phyloP scores from a whole-genome alignment of 2,329 filamentous ascomycete species.

The Cladobotryum mycophilum region DNA sequence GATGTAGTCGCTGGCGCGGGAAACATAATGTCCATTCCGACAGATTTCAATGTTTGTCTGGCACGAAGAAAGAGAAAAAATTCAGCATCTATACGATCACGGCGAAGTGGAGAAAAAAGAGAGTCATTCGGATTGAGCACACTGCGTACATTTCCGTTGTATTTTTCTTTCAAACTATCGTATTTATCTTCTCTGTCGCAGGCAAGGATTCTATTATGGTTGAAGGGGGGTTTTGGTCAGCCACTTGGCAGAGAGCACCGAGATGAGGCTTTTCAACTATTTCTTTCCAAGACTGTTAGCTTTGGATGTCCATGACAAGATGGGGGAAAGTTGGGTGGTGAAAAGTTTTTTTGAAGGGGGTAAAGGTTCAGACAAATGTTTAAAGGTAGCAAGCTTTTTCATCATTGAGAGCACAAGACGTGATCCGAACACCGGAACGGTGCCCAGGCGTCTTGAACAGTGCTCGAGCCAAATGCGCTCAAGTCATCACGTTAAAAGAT shows the following conservation, averaged over 20 bases:
- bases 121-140: conserved; percentile 7
- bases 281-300: conserved; percentile 6
- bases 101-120: conserved; percentile 4
- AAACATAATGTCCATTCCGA: conserved; percentile 91
- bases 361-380: conserved; percentile 70
- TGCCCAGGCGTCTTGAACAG: conserved; percentile 58
- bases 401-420: conserved; percentile 78
- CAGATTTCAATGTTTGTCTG: conserved; percentile 79
- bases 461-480: conserved; percentile 99
- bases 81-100: neutral
- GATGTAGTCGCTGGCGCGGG: conserved; percentile 94
- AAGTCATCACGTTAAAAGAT: conserved; percentile 79
- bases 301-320: neutral
- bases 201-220: conserved; percentile 68
- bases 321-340: neutral
- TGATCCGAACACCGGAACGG: conserved; percentile 68
- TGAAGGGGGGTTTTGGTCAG: conserved; percentile 16
- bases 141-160: conserved; percentile 71
- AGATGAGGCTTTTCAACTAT: neutral
- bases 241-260: conserved; percentile 18
- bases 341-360: neutral
- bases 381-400: conserved; percentile 97
- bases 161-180: conserved; percentile 73
- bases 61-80: conserved; percentile 17
- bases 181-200: conserved; percentile 91